Evolutionary conservation across 2,329 filamentous ascomycete genomes (phyloP).

Genomic region (Fusarium sp.): DNA sequence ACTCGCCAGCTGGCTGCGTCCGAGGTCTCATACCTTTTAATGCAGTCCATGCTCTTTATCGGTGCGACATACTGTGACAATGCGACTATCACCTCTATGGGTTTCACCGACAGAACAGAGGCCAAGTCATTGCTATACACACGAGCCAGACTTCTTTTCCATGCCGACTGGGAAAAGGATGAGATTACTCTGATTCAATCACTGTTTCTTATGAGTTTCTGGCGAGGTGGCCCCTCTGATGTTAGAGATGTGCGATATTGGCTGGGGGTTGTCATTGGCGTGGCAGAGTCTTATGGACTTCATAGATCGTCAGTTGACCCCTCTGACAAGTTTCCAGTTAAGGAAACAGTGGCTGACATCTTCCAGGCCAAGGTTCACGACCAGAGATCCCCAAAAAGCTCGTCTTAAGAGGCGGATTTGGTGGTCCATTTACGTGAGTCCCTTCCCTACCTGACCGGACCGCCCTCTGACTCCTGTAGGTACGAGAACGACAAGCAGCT

Average conservation of each 20-base stretch:
- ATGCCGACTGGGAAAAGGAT: constrained; percentile 64
- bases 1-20: constrained; percentile 53
- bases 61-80: constrained; percentile 65
- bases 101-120: constrained; percentile 60
- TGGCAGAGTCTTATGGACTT: constrained; percentile 62
- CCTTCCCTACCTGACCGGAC: too few species aligned
- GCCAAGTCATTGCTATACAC: constrained; percentile 64
- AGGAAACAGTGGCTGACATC: background rate
- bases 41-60: constrained; percentile 67
- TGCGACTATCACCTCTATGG: constrained; percentile 55
- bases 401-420: constrained; percentile 60
- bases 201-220: constrained; percentile 67
- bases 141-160: constrained; percentile 62
- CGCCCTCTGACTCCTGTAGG: constrained; percentile 32
- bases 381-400: constrained; percentile 42
- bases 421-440: constrained; percentile 62
- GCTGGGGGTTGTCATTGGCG: constrained; percentile 62
- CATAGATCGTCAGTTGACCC: constrained; percentile 51
- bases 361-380: constrained; percentile 42
- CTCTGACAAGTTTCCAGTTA: background rate
- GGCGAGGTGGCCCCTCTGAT: constrained; percentile 61
- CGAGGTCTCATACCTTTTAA: constrained; percentile 60
- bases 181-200: constrained; percentile 62
- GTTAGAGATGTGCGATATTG: constrained; percentile 63
- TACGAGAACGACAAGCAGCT: constrained; percentile 52